These are phyloP conservation scores for Acanthamoeba royreba DNA, from an alignment of 208 protist species.

Conservation along the genomic window DNA sequence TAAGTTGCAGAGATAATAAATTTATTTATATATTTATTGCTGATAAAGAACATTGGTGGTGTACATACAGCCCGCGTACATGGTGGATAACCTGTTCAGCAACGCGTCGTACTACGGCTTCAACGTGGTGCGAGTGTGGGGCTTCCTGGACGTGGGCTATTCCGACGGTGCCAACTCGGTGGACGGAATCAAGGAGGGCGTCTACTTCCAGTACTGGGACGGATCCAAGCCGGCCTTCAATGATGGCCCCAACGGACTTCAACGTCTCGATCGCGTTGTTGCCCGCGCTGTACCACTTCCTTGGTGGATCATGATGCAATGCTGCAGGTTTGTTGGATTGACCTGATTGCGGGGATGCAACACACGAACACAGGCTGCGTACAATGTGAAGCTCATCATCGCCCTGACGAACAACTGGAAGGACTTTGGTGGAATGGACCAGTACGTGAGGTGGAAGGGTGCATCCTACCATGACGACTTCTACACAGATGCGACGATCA, in stretches of 20 bases:
- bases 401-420: conserved; percentile 14
- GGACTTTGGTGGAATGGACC: conserved; percentile 17
- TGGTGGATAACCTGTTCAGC: not conserved
- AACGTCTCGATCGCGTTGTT: not conserved
- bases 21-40: not conserved
- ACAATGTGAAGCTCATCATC: not conserved
- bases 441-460: not conserved
- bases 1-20: not conserved
- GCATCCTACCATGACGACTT: not conserved
- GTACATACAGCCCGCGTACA: not conserved
- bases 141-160: not conserved
- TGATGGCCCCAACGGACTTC: not conserved
- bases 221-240: not conserved
- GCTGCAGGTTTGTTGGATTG: not conserved
- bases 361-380: not conserved
- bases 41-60: not conserved
- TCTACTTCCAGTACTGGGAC: conserved; percentile 7
- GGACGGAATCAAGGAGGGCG: not conserved
- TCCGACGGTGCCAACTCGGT: not conserved
- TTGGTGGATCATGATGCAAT: not conserved
- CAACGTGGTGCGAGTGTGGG: conserved; percentile 22
- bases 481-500: not conserved
- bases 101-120: not conserved
- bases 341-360: no score
- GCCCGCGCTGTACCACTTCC: not conserved